These are phyloP conservation scores for Hippophae rhamnoides DNA, from an alignment of 306 rosid species.

Conservation along the genomic window DNA sequence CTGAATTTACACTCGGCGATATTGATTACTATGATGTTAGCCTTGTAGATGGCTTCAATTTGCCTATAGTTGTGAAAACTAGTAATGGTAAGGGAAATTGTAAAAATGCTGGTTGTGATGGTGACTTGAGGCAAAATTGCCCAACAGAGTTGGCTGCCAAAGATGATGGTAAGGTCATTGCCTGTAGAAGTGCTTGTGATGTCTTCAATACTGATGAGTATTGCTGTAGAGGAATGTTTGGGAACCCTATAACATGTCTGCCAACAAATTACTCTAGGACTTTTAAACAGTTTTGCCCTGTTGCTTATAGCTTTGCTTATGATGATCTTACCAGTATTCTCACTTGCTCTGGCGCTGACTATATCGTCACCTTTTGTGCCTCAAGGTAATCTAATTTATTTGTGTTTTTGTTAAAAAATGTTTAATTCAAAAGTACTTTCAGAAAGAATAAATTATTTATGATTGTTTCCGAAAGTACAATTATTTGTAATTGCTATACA, in stretches of 20 bases:
- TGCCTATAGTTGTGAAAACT: slow-evolving; percentile 44
- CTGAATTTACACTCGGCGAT: slow-evolving; percentile 42
- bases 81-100: slow-evolving; percentile 48
- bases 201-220: slow-evolving; percentile 42
- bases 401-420: neutral
- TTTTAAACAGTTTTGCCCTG: slow-evolving; percentile 51
- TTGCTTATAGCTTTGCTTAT: slow-evolving; percentile 45
- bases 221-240: slow-evolving; percentile 50
- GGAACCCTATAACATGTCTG: slow-evolving; percentile 30
- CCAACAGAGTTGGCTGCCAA: slow-evolving; percentile 33
- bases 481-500: no score
- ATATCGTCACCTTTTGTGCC: slow-evolving; percentile 41
- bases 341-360: slow-evolving; percentile 47
- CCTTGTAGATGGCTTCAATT: slow-evolving; percentile 61
- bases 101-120: slow-evolving; percentile 44
- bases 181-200: slow-evolving; percentile 45
- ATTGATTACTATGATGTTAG: slow-evolving; percentile 51
- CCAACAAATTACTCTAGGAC: slow-evolving; percentile 45
- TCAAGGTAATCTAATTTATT: slow-evolving; percentile 27
- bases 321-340: slow-evolving; percentile 40
- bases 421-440: neutral
- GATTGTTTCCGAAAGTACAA: no score
- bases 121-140: slow-evolving; percentile 47
- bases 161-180: slow-evolving; percentile 29
- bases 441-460: neutral